Evolutionary conservation across 148 eudicot genomes (phyloP).

Genomic region (Fagopyrum homotropicum): DNA sequence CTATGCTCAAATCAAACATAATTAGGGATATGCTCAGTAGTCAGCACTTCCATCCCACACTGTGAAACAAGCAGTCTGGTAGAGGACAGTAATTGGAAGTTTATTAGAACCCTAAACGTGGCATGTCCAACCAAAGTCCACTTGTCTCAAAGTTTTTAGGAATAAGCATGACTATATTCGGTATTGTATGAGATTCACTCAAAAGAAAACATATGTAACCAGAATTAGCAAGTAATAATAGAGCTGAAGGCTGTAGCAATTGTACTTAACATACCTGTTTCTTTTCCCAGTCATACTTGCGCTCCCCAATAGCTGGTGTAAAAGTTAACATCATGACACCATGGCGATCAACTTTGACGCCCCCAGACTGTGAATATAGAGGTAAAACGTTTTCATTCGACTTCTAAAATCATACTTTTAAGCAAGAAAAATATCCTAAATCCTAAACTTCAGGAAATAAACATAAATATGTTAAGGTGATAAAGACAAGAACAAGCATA

Average conservation of each 20-base stretch:
- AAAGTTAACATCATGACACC: conserved; percentile 68
- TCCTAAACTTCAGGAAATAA: background rate
- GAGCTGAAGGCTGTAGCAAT: background rate
- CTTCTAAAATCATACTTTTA: conserved; percentile 3
- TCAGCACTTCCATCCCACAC: background rate
- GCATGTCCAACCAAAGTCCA: background rate
- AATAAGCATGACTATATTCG: background rate
- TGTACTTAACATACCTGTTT: conserved; percentile 52
- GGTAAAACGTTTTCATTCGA: conserved; percentile 4
- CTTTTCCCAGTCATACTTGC: conserved; percentile 91
- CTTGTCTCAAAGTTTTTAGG: background rate
- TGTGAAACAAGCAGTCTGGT: background rate
- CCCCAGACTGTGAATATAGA: conserved; percentile 49
- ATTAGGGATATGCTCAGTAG: background rate
- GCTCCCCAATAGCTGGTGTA: conserved; percentile 78
- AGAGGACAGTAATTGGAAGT: background rate
- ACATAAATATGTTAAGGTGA: background rate
- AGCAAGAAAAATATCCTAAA: background rate
- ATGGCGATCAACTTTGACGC: conserved; percentile 52
- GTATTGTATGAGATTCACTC: background rate
- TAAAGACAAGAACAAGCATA: conserved; percentile 26
- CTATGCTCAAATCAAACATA: background rate
- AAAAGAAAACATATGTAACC: background rate
- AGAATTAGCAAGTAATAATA: background rate
- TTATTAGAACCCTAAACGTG: background rate